Conservation (phyloP, 495 filamentous ascomycete genomes). For the Neurospora terricola region DNA sequence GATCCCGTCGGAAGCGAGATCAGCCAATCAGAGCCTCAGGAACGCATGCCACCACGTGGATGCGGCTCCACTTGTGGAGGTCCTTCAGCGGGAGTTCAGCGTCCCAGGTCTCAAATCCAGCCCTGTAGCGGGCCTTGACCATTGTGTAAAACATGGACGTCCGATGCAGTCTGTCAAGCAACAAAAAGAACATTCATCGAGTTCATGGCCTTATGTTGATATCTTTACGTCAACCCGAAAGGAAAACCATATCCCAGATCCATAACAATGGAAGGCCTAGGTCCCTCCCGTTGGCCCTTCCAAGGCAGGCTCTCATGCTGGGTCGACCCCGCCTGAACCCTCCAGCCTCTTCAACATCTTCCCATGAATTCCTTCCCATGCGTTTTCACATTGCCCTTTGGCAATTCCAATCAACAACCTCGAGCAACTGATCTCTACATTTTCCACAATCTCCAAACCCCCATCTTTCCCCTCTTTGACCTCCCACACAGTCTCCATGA, state of each 20-base stretch:
- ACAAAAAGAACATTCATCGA: not conserved
- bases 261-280: not conserved
- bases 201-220: not conserved
- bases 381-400: slow-evolving; percentile 31
- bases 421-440: slow-evolving; percentile 30
- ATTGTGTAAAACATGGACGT: not conserved
- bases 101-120: not conserved
- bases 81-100: not conserved
- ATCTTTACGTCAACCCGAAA: not conserved
- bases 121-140: not conserved
- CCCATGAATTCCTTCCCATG: slow-evolving; percentile 32
- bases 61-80: not conserved
- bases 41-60: not conserved
- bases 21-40: not conserved
- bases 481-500: slow-evolving; percentile 38
- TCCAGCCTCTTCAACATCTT: slow-evolving; percentile 30
- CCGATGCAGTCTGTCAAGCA: not conserved
- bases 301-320: not conserved
- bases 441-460: slow-evolving; percentile 28
- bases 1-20: not conserved
- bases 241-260: not conserved
- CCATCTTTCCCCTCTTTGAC: slow-evolving; percentile 14
- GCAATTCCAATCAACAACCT: slow-evolving; percentile 31
- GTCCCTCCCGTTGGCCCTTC: not conserved
- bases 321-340: not conserved